phyloP scores from a whole-genome alignment of 805 yeast genomes.

The Candida manassasensis region DNA sequence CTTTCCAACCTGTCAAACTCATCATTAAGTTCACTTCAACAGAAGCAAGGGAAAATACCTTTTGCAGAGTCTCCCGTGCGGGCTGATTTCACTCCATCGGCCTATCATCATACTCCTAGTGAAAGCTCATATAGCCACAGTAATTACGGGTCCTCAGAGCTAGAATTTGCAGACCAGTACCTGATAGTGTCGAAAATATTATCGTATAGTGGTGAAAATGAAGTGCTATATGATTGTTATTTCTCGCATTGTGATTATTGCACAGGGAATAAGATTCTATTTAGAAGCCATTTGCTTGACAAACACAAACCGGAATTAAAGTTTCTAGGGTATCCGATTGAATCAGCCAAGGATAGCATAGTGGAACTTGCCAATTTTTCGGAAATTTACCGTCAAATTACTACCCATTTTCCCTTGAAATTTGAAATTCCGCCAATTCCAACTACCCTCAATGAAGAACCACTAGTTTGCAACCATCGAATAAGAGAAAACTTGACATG shows the following conservation, averaged over 20 bases:
- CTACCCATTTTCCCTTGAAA: constrained; percentile 18
- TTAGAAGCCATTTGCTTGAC: constrained; percentile 21
- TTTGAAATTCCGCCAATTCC: constrained; percentile 21
- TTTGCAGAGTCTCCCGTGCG: no score
- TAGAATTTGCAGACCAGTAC: constrained; percentile 21
- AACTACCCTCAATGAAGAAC: constrained; percentile 14
- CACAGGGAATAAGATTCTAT: constrained; percentile 23
- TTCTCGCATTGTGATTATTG: constrained; percentile 22
- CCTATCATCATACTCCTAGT: no score
- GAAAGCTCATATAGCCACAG: no score
- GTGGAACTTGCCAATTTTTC: not conserved
- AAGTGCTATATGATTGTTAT: constrained; percentile 15
- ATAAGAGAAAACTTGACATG: constrained; percentile 8
- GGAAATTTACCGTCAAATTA: constrained; percentile 1
- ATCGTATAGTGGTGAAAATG: not conserved
- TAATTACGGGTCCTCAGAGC: no score
- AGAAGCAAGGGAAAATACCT: no score
- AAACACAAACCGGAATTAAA: constrained; percentile 16
- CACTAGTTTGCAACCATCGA: constrained; percentile 12
- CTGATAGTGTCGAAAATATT: constrained; percentile 15
- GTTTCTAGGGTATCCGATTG: constrained; percentile 25
- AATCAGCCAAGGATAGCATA: not conserved
- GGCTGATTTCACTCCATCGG: no score
- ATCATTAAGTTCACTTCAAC: not conserved
- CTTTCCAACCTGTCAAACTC: not conserved